phyloP scores from a whole-genome alignment of 164 flowering plant species.

The Berberis vulgaris region DNA sequence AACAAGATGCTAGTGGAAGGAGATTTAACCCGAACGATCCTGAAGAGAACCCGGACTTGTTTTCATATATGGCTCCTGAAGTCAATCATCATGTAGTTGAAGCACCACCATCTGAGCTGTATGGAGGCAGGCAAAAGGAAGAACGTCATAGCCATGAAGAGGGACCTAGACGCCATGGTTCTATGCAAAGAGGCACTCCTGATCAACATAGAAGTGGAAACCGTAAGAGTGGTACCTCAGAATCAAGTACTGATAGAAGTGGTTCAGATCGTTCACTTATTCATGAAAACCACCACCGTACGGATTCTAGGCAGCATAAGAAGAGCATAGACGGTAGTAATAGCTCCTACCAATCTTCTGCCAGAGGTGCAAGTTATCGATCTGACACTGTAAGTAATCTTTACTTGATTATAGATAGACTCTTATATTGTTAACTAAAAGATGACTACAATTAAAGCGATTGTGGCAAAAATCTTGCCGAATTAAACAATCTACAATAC shows the following conservation, averaged over 20 bases:
- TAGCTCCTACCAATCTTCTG: conserved; percentile 12
- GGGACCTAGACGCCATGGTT: not conserved
- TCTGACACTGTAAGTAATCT: conserved; percentile 25
- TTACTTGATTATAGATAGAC: not conserved
- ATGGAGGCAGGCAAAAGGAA: not conserved
- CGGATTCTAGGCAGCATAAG: conserved; percentile 20
- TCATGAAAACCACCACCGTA: conserved; percentile 12
- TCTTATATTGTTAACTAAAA: not conserved
- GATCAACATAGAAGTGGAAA: conserved; percentile 11
- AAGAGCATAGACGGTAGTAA: conserved; percentile 13
- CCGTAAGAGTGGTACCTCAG: conserved; percentile 17
- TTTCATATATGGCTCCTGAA: conserved; percentile 8
- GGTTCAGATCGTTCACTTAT: conserved; percentile 24
- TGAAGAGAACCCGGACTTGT: conserved; percentile 53
- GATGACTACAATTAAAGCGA: not conserved
- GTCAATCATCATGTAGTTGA: not conserved
- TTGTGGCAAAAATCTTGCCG: not conserved
- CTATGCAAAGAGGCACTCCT: not conserved
- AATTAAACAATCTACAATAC: too few species aligned
- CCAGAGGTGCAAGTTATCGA: conserved; percentile 15
- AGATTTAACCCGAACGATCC: conserved; percentile 64
- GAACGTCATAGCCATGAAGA: conserved; percentile 7
- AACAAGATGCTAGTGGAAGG: conserved; percentile 23
- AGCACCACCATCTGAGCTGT: conserved; percentile 1
- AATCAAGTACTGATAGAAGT: conserved; percentile 27